These are phyloP conservation scores for Colletotrichum eleusines DNA, from an alignment of 2,329 filamentous ascomycete genomes.

Conservation along the genomic window DNA sequence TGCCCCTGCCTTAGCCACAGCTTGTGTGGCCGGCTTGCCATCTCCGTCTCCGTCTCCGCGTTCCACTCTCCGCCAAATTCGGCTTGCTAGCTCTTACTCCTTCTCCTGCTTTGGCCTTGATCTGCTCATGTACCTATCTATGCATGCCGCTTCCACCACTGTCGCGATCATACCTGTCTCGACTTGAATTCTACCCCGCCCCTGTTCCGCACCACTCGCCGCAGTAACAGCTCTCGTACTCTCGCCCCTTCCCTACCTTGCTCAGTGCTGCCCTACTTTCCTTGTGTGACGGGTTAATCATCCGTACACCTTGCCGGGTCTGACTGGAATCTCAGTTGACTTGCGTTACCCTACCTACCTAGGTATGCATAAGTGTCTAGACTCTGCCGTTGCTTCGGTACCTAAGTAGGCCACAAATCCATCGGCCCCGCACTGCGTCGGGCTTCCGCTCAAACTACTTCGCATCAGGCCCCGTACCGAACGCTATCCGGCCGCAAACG, in stretches of 20 bases:
- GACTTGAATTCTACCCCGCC: not conserved
- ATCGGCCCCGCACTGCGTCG: conserved; percentile 17
- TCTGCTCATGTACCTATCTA: not conserved
- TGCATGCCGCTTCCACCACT: not conserved
- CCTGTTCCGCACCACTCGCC: not conserved
- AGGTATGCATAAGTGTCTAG: conserved; percentile 9
- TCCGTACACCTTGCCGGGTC: conserved; percentile 1
- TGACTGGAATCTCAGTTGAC: not conserved
- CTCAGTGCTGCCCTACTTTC: not conserved
- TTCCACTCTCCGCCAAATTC: not conserved
- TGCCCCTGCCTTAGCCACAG: conserved; percentile 2
- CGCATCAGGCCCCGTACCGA: not conserved
- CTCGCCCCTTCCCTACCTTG: not conserved
- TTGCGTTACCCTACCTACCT: not conserved
- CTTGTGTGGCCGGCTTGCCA: not conserved
- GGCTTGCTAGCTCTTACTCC: not conserved
- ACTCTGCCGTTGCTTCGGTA: not conserved
- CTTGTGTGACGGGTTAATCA: not conserved
- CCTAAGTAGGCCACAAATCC: conserved; percentile 7
- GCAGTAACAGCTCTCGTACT: not conserved
- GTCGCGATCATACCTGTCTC: not conserved
- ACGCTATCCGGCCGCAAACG: not conserved
- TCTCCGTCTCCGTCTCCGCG: conserved; percentile 6
- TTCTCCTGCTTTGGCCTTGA: not conserved
- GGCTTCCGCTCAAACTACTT: conserved; percentile 6